A percentile compares a stretch with the other conserved stretches of the same genome.
Evolutionary conservation across 75 land plant species (phyloP).

Genomic region (Chamaecyparis obtusa): DNA sequence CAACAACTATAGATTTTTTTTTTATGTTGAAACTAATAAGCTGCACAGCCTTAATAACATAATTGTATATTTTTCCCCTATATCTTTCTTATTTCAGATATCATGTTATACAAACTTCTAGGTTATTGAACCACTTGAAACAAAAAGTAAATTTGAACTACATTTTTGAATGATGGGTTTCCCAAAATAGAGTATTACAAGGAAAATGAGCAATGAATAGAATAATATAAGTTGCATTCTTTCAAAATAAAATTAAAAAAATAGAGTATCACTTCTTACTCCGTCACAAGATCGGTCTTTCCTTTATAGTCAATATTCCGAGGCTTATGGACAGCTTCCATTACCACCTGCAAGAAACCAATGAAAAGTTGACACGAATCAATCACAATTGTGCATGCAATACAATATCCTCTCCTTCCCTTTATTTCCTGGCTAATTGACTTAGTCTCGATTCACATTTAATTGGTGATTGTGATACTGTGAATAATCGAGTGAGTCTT

Average conservation of each 20-base stretch:
- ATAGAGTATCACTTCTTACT: slow-evolving; percentile 45
- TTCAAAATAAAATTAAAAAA: no score
- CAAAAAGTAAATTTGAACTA: neutral
- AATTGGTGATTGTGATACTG: no score
- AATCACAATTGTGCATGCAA: neutral
- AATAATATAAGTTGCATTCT: neutral
- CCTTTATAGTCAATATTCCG: slow-evolving; percentile 87
- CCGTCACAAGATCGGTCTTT: slow-evolving; percentile 91
- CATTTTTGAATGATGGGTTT: neutral
- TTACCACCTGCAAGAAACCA: slow-evolving; percentile 68
- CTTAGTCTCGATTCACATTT: no score
- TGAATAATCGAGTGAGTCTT: no score
- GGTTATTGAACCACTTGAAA: neutral
- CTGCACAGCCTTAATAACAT: neutral
- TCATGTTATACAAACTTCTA: neutral
- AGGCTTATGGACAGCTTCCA: slow-evolving; percentile 97
- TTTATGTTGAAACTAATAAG: neutral
- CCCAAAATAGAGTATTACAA: neutral
- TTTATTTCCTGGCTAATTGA: neutral
- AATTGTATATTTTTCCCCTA: neutral
- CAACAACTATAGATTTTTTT: no score
- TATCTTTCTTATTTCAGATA: neutral
- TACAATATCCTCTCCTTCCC: neutral
- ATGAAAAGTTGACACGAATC: neutral
- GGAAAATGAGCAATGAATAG: neutral